Base-by-base conservation (phyloP, 2,329 filamentous ascomycete genomes). In the Fusarium pilosicola region DNA sequence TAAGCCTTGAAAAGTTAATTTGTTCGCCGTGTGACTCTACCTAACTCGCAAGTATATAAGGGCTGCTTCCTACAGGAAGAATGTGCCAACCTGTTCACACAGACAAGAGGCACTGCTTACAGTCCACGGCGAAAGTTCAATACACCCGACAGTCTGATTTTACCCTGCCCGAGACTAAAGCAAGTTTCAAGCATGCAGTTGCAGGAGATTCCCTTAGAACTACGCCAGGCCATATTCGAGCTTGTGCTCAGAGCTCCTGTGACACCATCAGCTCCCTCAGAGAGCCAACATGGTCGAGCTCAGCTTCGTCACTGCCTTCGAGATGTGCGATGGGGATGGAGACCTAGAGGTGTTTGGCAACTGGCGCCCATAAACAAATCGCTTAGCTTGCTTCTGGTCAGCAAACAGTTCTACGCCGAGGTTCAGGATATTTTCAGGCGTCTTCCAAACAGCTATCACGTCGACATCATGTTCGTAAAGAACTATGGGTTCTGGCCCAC, bases 381-480 rank as follows among this genome's bases (percentile, higher is more conserved):
- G 0, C 14, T 42, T 2, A 15, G 18, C 20, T 56, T 71, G 10
- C 30, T 71, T 10, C 20, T 74, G 1, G 59, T 74, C 2, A 56
- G 55, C 24, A 71, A 24, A 3, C 55, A 64, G 12, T 58, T 61
- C 14, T 5, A 48, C 3, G 10, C 15, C 1, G 55, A 64, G 17
- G 34, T 58, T 2, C 15, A 49, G 17, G 10, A 58, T 22, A 20
- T 74, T 4, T 5, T 59, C 4, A 3, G 15, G 1, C 20, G 22
- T 9, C 12, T 63, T 2, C 32, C 49, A 4, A 54, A 55, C 1
- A 13, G n/a, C 4, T 71, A 64, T 11, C 38, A 74, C 6, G 57
- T 74, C 18, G 66, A 74, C 15, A 41, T 74, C 15, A 74, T 71
- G 61, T 51, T 71, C 18, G 38, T 74, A 1, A 71, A 71, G 8